phyloP scores from a whole-genome alignment of 306 rosid species.

The Cicer arietinum region DNA sequence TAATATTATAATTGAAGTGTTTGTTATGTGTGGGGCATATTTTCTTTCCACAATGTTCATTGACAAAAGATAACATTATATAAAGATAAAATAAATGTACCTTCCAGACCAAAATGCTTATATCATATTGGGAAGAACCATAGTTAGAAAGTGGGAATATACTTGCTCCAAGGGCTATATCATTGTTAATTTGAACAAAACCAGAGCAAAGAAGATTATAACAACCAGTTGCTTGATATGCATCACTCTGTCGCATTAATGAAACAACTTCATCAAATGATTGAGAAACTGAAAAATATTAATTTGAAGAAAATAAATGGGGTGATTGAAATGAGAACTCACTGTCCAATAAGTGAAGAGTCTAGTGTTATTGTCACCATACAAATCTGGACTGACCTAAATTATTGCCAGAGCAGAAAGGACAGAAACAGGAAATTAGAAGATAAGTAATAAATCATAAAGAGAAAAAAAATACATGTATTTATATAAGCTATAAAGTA shows the following conservation, averaged over 20 bases:
- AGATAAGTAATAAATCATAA: constrained; percentile 10
- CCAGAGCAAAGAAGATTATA: constrained; percentile 69
- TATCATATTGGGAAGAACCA: constrained; percentile 62
- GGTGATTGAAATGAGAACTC: constrained; percentile 38
- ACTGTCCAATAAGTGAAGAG: constrained; percentile 72
- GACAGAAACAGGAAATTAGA: constrained; percentile 38
- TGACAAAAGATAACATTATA: constrained; percentile 40
- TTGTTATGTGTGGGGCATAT: constrained; percentile 36
- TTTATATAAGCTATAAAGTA: too few species aligned
- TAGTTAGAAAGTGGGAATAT: constrained; percentile 60
- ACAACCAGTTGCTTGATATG: constrained; percentile 72
- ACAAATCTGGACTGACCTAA: constrained; percentile 63
- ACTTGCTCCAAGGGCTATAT: constrained; percentile 63
- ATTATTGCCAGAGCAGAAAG: constrained; percentile 36
- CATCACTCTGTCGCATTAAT: constrained; percentile 59
- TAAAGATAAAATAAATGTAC: constrained; percentile 40
- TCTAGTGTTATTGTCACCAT: constrained; percentile 65
- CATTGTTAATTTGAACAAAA: constrained; percentile 61
- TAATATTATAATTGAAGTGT: constrained; percentile 20
- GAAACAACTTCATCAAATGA: constrained; percentile 31
- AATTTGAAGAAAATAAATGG: constrained; percentile 22
- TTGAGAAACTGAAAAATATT: constrained; percentile 24
- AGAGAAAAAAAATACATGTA: too few species aligned
- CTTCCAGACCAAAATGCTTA: constrained; percentile 66
- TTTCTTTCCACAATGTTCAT: constrained; percentile 47